Base-by-base conservation (phyloP, 1,284 basidiomycete species). In the Naganishia sp. region DNA sequence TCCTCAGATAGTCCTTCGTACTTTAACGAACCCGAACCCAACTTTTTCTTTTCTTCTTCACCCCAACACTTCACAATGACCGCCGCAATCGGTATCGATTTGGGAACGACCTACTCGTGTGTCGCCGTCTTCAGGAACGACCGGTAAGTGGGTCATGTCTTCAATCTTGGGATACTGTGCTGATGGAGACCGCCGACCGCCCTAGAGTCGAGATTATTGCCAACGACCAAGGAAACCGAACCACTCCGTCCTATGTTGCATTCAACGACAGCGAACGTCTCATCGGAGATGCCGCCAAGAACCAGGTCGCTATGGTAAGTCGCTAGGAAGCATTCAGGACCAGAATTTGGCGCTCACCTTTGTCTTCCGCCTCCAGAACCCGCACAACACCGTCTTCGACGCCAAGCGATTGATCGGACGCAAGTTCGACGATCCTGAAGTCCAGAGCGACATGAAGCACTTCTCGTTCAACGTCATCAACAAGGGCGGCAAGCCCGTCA, bases 61-160 rank as follows among this genome's bases (percentile, higher is more conserved):
- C 10, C 53, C 11, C 32, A 5, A 28, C 28, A 39, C 62, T 63
- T 18, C 69, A 75, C 68, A 69, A 77, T 77, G 74, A 71, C 72
- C 54, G 94, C 94, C 87, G 92, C 92, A 73, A 87, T 94, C 80
- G 93, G 92, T 83, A 94, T 95, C 79, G 90, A 92, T 84, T 84
- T 91, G 75, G 92, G 92, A 76, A 94, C 91, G 39, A 83, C 82
- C 71, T 82, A 82, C 80, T 89, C 88, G 42, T 89, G 88, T 78
- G 88, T 94, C 74, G 94, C 90, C 85, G 93, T 96, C 72, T 97
- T 94, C 94, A 90, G 94, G 84, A 93, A 96, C 75, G 94, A 97
- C 85, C 91, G 67, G n/a, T n/a, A n/a, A n/a, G n/a, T n/a, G n/a
- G n/a, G n/a, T n/a, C n/a, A n/a, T n/a, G n/a, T n/a, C n/a, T n/a